Base-by-base conservation (phyloP, 768 basidiomycete genomes). In the Suillus decipiens region DNA sequence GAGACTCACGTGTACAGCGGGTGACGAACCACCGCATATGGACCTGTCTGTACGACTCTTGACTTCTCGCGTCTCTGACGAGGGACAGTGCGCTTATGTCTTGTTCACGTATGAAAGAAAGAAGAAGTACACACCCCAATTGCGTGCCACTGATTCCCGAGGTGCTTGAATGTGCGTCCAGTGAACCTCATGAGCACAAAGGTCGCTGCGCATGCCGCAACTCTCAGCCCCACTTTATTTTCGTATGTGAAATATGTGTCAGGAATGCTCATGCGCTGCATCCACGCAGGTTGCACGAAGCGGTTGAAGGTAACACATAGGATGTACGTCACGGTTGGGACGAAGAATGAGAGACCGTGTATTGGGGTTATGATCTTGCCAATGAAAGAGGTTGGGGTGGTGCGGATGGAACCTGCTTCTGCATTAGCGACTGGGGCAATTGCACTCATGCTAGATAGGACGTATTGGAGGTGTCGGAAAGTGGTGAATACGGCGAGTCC, bases 11-110 rank as follows among this genome's bases (percentile, higher is more conserved):
- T 70, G 61, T 78, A 79, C 11, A 64, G 62, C 8, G 78, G 78
- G 57, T 79, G 78, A 47, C 78, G 78, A 43, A 79, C 72, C 42
- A 76, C 48, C 7, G 73, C 63, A 63, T 78, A 79, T 3, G 78
- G 78, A 3, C 78, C 78, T 10, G 65, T 69, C 42, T 69, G 66
- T 7, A 71, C 68, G 60, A 75, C 11, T 39, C 64, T 71, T 0
- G 71, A 66, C 60, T 76, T 79, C 64, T 73, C 76, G 41, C 72
- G 59, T 56, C 66, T 36, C 75, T 75, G 6, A 6, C 12, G 22
- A 66, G 57, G 64, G 42, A 22, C 28, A 48, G 19, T 47, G 41
- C 53, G n/a, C 24, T 57, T 22, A 19, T 45, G 10, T 9, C 61
- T 14, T 39, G 36, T 47, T 22, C 1, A n/a, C 22, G 36, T 28